A percentile compares a stretch with the other conserved stretches of the same genome.
Evolutionary conservation across 2,329 filamentous ascomycete genomes (phyloP).

Genomic region (Sphaerulina musiva): DNA sequence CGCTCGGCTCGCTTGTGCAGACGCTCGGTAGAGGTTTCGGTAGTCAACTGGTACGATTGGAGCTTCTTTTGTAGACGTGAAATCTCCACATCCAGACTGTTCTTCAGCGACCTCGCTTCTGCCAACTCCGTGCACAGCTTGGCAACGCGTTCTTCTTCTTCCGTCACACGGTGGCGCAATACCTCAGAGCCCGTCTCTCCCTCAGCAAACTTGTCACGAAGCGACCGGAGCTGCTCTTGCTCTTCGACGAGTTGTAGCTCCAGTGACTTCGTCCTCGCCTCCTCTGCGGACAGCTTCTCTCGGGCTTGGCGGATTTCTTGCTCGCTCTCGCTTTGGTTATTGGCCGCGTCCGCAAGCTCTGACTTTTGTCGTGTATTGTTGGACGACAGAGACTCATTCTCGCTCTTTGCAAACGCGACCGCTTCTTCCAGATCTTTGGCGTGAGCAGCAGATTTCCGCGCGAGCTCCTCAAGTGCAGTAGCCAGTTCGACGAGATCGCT

Average conservation of each 20-base stretch:
- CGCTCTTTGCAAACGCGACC: conserved; percentile 42
- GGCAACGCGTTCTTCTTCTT: conserved; percentile 66
- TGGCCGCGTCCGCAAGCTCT: conserved; percentile 27
- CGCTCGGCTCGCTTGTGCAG: conserved; percentile 65
- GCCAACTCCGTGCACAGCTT: conserved; percentile 64
- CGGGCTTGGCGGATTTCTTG: conserved; percentile 34
- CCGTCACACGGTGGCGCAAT: conserved; percentile 65
- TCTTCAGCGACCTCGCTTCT: conserved; percentile 67
- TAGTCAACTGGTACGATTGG: conserved; percentile 45
- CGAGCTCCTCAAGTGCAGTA: conserved; percentile 41
- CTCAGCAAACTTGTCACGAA: conserved; percentile 68
- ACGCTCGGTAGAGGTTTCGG: conserved; percentile 47
- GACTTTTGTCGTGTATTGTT: conserved; percentile 38
- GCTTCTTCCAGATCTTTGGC: conserved; percentile 43
- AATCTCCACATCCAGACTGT: conserved; percentile 69
- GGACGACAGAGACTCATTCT: conserved; percentile 39
- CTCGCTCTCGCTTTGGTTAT: conserved; percentile 34
- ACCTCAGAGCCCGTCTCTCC: conserved; percentile 79
- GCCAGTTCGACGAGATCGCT: conserved; percentile 36
- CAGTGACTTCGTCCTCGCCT: conserved; percentile 43
- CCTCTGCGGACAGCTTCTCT: conserved; percentile 44
- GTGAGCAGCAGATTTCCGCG: conserved; percentile 39
- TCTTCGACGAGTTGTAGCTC: conserved; percentile 56
- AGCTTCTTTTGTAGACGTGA: conserved; percentile 61
- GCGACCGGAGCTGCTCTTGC: conserved; percentile 59